Evolutionary conservation across 192 early-diverging fungal genomes (phyloP).

Genomic region (Gamsiella multidivaricata): DNA sequence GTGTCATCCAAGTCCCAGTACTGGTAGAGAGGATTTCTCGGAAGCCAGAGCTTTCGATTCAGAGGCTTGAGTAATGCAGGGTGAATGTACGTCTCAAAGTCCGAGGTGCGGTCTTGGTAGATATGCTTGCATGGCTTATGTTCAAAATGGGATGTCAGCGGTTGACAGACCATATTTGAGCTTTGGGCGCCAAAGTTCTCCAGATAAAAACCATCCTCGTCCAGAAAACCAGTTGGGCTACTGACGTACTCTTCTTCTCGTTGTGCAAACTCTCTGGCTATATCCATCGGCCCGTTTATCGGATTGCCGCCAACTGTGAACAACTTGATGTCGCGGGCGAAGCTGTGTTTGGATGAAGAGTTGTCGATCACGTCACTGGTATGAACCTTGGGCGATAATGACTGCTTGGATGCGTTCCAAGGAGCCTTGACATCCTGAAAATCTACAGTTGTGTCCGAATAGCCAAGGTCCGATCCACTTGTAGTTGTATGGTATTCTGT

Average conservation of each 20-base stretch:
- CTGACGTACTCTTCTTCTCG: background rate
- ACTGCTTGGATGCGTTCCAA: slow-evolving; percentile 9
- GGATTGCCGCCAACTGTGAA: slow-evolving; percentile 45
- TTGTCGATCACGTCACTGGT: slow-evolving; percentile 17
- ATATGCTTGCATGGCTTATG: slow-evolving; percentile 20
- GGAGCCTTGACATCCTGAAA: background rate
- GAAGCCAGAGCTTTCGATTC: slow-evolving; percentile 57
- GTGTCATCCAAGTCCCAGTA: slow-evolving; percentile 56
- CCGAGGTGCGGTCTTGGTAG: slow-evolving; percentile 55
- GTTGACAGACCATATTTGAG: background rate
- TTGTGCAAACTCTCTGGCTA: background rate
- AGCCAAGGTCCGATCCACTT: background rate
- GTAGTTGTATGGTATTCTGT: background rate
- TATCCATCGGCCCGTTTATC: slow-evolving; percentile 6
- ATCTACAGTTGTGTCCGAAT: slow-evolving; percentile 4
- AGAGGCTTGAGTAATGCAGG: slow-evolving; percentile 56
- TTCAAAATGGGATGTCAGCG: slow-evolving; percentile 33
- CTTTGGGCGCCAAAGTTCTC: slow-evolving; percentile 20
- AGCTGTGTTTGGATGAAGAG: background rate
- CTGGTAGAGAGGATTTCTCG: slow-evolving; percentile 51
- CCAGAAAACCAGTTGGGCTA: slow-evolving; percentile 14
- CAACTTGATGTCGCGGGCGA: slow-evolving; percentile 28
- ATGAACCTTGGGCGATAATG: slow-evolving; percentile 16
- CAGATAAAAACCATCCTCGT: slow-evolving; percentile 35
- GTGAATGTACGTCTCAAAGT: slow-evolving; percentile 60